These are phyloP conservation scores for Thermothielavioides terrestris DNA, from an alignment of 495 filamentous ascomycete species.

Conservation along the genomic window DNA sequence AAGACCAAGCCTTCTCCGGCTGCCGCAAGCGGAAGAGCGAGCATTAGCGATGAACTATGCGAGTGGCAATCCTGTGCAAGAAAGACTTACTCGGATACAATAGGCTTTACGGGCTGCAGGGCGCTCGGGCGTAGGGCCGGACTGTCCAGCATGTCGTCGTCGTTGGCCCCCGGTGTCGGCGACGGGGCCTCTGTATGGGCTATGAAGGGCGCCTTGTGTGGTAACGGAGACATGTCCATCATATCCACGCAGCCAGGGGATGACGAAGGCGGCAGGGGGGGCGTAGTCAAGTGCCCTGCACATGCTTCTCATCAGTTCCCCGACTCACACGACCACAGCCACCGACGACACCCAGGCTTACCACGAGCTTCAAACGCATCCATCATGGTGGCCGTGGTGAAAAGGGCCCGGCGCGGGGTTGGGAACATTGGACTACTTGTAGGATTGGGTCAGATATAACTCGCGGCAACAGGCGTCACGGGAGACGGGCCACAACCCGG, in stretches of 20 bases:
- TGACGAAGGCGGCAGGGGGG: slow-evolving; percentile 75
- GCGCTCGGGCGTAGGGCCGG: slow-evolving; percentile 40
- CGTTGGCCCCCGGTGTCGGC: slow-evolving; percentile 51
- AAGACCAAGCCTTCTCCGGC: slow-evolving; percentile 51
- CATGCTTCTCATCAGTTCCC: slow-evolving; percentile 16
- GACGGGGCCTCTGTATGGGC: slow-evolving; percentile 56
- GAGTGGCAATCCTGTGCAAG: slow-evolving; percentile 9
- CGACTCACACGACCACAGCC: background rate
- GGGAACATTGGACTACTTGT: slow-evolving; percentile 71
- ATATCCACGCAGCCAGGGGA: slow-evolving; percentile 61
- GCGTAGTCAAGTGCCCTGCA: slow-evolving; percentile 69
- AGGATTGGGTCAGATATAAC: slow-evolving; percentile 17
- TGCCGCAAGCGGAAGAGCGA: slow-evolving; percentile 27
- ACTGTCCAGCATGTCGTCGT: slow-evolving; percentile 44
- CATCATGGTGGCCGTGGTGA: slow-evolving; percentile 65
- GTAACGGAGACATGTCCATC: slow-evolving; percentile 93
- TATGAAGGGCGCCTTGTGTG: slow-evolving; percentile 71
- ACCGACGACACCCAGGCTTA: slow-evolving; percentile 43
- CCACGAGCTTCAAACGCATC: slow-evolving; percentile 58
- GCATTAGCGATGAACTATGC: background rate
- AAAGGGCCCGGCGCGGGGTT: slow-evolving; percentile 87
- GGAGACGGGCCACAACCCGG: background rate
- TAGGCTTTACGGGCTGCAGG: slow-evolving; percentile 42
- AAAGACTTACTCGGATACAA: slow-evolving; percentile 41
- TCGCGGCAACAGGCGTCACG: background rate